These are phyloP conservation scores for Botrytis aclada DNA, from an alignment of 2,329 filamentous ascomycete species.

Conservation along the genomic window DNA sequence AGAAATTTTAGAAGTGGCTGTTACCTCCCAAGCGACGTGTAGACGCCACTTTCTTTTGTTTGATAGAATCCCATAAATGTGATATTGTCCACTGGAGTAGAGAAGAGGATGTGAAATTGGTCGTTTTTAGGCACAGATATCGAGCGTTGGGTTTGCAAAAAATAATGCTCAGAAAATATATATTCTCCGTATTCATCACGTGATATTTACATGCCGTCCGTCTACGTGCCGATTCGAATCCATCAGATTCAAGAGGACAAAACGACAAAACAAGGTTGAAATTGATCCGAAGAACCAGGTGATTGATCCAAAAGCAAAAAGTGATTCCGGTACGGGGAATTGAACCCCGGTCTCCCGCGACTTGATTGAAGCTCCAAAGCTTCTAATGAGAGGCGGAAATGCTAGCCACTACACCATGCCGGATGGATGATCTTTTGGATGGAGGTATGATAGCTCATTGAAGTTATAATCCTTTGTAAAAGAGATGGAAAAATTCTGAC, in stretches of 20 bases:
- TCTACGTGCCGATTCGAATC: background rate
- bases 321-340: background rate
- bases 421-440: background rate
- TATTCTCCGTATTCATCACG: background rate
- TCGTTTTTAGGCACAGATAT: no score
- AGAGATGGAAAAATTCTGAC: background rate
- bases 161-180: background rate
- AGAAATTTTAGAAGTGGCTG: background rate
- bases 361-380: background rate
- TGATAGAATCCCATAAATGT: background rate
- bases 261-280: background rate
- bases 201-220: background rate
- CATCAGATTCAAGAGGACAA: background rate
- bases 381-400: conserved; percentile 15
- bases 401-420: conserved; percentile 19
- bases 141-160: no score
- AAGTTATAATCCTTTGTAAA: background rate
- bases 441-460: no score
- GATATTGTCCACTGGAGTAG: no score
- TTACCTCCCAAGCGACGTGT: no score
- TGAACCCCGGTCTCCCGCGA: conserved; percentile 19
- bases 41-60: background rate
- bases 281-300: background rate
- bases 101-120: no score
- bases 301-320: background rate